Evolutionary conservation across 129 eudicot genomes (phyloP).

Genomic region (carrot (Daucus carota)): DH1_v3.0 NC_030382.2:11029001-11029500

Average conservation of each 20-base stretch:
- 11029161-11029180: background rate
- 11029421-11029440: slow-evolving; percentile 16
- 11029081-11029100: background rate
- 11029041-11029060: background rate
- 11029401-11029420: background rate
- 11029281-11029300: slow-evolving; percentile 55
- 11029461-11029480: slow-evolving; percentile 84
- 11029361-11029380: background rate
- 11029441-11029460: slow-evolving; percentile 94
- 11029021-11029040: background rate
- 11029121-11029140: background rate
- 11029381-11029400: background rate
- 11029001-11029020: background rate
- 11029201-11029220: background rate
- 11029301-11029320: slow-evolving; percentile 55
- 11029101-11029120: background rate
- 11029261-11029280: slow-evolving; percentile 68
- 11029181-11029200: background rate
- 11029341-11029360: slow-evolving; percentile 37
- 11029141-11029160: background rate
- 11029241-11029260: slow-evolving; percentile 53
- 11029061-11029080: background rate
- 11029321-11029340: slow-evolving; percentile 85
- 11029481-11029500: slow-evolving; percentile 96
- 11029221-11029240: background rate